phyloP scores from a whole-genome alignment of 306 rosid genomes.

The Dryas octopetala region DNA sequence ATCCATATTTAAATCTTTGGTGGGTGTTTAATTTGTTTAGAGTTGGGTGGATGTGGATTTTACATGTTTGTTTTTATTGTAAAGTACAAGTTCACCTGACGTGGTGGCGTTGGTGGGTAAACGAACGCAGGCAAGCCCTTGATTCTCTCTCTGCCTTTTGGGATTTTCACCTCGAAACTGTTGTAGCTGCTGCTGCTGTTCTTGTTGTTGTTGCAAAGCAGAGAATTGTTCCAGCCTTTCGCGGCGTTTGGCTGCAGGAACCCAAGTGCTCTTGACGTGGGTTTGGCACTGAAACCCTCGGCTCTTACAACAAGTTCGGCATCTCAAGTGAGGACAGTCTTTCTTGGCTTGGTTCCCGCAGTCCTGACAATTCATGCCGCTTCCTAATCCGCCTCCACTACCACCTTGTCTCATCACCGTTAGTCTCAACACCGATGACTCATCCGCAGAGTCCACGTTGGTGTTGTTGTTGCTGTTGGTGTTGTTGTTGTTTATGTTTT shows the following conservation, averaged over 20 bases:
- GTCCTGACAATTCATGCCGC: constrained; percentile 82
- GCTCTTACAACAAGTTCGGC: constrained; percentile 94
- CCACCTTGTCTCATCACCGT: constrained; percentile 62
- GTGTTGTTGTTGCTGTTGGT: constrained; percentile 20
- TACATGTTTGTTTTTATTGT: constrained; percentile 21
- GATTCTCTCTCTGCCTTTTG: constrained; percentile 56
- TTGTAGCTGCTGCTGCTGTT: constrained; percentile 27
- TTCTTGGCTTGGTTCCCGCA: constrained; percentile 98
- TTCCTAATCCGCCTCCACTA: constrained; percentile 27
- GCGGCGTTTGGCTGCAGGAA: constrained; percentile 92
- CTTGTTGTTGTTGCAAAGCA: constrained; percentile 47
- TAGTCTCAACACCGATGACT: constrained; percentile 55
- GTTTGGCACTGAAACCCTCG: constrained; percentile 95
- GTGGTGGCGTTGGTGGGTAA: constrained; percentile 58
- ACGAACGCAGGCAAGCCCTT: constrained; percentile 55
- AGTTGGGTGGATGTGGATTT: too few species aligned
- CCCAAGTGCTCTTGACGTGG: constrained; percentile 98
- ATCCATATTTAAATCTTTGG: too few species aligned
- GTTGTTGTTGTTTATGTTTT: constrained; percentile 14
- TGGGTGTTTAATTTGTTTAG: too few species aligned
- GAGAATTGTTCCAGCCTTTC: constrained; percentile 76
- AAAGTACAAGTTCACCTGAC: constrained; percentile 57
- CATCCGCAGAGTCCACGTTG: constrained; percentile 54
- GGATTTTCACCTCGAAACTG: constrained; percentile 42
- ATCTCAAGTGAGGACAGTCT: constrained; percentile 75